phyloP scores from a whole-genome alignment of 768 basidiomycete genomes.

The Tephrocybe sp. region DNA sequence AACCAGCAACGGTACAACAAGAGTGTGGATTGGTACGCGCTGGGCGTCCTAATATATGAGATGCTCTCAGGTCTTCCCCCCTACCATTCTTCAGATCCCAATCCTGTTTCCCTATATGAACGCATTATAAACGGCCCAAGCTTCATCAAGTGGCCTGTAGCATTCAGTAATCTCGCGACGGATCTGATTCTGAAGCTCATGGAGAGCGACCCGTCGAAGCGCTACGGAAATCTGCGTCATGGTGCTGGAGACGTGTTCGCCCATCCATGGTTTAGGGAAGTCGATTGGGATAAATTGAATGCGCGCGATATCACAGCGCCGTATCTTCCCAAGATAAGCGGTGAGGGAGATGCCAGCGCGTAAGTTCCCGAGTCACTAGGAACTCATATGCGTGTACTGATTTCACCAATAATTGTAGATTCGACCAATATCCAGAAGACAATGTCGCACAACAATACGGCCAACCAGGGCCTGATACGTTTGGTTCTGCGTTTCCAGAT shows the following conservation, averaged over 20 bases:
- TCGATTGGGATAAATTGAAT: conserved; percentile 83
- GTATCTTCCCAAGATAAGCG: conserved; percentile 87
- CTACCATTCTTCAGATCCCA: conserved; percentile 84
- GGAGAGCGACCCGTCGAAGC: conserved; percentile 83
- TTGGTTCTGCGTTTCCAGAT: conserved; percentile 72
- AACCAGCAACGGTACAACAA: conserved; percentile 89
- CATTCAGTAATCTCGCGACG: conserved; percentile 72
- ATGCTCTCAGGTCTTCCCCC: conserved; percentile 97
- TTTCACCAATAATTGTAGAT: conserved; percentile 42
- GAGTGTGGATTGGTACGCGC: conserved; percentile 97
- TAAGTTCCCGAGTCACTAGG: conserved; percentile 44
- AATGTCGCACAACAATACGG: conserved; percentile 65
- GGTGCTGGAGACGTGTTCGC: conserved; percentile 91
- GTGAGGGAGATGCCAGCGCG: conserved; percentile 96
- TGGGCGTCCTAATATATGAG: conserved; percentile 96
- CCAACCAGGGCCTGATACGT: conserved; percentile 51
- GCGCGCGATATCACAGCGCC: conserved; percentile 91
- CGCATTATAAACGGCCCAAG: conserved; percentile 80
- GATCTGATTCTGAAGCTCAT: conserved; percentile 91
- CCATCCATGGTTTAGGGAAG: conserved; percentile 93
- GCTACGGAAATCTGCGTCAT: conserved; percentile 86
- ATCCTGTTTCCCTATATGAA: conserved; percentile 88
- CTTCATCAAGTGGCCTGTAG: conserved; percentile 79
- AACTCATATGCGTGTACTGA: too few relatives aligned
- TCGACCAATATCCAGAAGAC: conserved; percentile 79